These are phyloP conservation scores for Lobosporangium transversale DNA, from an alignment of 192 early-diverging fungal species.

Conservation along the genomic window DNA sequence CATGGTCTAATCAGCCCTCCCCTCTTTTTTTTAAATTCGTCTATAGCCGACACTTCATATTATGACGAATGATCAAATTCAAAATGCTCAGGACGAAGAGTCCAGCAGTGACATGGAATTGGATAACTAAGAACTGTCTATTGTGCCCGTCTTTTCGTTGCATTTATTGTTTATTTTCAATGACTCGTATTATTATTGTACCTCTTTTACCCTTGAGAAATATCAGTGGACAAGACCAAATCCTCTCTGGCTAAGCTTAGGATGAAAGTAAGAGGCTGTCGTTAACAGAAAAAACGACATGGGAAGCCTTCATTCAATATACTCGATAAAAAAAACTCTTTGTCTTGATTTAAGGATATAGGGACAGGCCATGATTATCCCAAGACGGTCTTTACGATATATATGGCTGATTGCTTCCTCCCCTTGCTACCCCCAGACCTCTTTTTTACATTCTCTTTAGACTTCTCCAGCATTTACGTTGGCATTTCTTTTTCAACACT, in stretches of 20 bases:
- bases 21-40: neutral
- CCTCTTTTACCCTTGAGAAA: neutral
- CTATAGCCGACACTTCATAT: neutral
- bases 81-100: neutral
- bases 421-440: neutral
- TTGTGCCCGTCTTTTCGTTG: neutral
- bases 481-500: neutral
- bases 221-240: neutral
- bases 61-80: neutral
- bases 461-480: neutral
- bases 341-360: neutral
- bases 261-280: conserved; percentile 7
- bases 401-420: neutral
- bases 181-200: neutral
- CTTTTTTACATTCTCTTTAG: neutral
- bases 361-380: neutral
- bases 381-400: neutral
- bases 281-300: neutral
- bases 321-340: neutral
- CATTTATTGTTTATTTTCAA: neutral
- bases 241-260: neutral
- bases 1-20: conserved; percentile 6
- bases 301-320: neutral
- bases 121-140: conserved; percentile 16
- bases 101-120: conserved; percentile 12